phyloP scores from a whole-genome alignment of 805 yeast species.

The Starmerella asiatica region DNA sequence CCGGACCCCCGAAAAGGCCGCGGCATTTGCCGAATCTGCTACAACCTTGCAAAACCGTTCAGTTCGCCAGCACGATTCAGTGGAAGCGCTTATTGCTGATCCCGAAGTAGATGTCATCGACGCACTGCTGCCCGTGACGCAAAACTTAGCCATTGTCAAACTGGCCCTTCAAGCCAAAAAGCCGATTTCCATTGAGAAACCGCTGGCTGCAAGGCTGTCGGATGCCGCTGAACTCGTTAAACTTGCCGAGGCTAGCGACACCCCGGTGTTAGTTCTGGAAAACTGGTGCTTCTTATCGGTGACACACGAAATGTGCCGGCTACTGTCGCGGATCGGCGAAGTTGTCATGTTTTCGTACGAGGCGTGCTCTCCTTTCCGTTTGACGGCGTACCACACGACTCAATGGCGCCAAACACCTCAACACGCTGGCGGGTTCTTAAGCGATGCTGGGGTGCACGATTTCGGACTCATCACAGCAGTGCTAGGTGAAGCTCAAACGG shows the following conservation, averaged over 20 bases:
- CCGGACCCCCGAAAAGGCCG: conserved; percentile 76
- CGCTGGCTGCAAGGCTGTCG: conserved; percentile 71
- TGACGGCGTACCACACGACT: conserved; percentile 43
- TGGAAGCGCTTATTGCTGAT: conserved; percentile 56
- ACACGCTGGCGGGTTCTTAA: conserved; percentile 82
- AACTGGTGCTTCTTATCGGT: conserved; percentile 69
- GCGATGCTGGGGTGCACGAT: conserved; percentile 97
- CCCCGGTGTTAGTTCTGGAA: conserved; percentile 69
- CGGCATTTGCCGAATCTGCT: conserved; percentile 55
- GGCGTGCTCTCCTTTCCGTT: conserved; percentile 40
- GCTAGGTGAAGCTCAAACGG: conserved; percentile 56
- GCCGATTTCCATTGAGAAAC: conserved; percentile 77
- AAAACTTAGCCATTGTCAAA: conserved; percentile 53
- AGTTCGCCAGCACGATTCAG: conserved; percentile 40
- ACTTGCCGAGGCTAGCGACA: conserved; percentile 43
- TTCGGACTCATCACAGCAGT: conserved; percentile 73
- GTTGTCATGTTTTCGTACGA: conserved; percentile 28
- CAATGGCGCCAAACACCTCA: conserved; percentile 82
- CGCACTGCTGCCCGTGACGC: conserved; percentile 79
- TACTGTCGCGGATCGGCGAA: conserved; percentile 60
- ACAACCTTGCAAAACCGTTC: conserved; percentile 23
- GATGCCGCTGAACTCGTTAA: conserved; percentile 73
- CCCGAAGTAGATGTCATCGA: conserved; percentile 64
- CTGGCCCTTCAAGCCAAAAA: conserved; percentile 60
- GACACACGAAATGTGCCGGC: conserved; percentile 40